These are phyloP conservation scores for Sugiyamaella qingdaonensis DNA, from an alignment of 805 yeast species.

Conservation along the genomic window DNA sequence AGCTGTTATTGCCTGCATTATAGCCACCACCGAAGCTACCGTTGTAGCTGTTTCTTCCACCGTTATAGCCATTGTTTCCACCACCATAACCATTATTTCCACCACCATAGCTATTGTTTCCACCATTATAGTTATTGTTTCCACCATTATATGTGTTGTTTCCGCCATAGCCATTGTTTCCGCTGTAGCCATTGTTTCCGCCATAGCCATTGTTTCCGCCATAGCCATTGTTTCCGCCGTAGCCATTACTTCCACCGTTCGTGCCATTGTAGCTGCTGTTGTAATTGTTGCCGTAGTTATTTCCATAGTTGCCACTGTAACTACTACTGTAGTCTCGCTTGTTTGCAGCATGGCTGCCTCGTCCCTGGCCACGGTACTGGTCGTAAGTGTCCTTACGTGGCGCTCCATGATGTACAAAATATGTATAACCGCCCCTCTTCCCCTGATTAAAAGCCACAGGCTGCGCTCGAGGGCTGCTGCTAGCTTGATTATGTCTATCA, in stretches of 20 bases:
- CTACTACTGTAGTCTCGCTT: not conserved
- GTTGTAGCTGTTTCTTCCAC: constrained; percentile 15
- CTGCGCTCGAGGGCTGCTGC: constrained; percentile 11
- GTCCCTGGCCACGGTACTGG: constrained; percentile 15
- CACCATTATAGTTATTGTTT: constrained; percentile 4
- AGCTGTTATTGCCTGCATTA: constrained; percentile 15
- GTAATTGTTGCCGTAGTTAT: constrained; percentile 16
- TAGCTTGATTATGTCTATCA: constrained; percentile 14
- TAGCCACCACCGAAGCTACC: constrained; percentile 10
- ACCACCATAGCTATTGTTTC: constrained; percentile 22
- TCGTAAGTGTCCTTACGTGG: constrained; percentile 14
- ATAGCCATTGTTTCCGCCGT: constrained; percentile 7
- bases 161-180: constrained; percentile 10
- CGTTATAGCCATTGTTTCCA: constrained; percentile 17
- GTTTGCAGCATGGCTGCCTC: constrained; percentile 1
- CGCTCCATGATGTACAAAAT: constrained; percentile 6
- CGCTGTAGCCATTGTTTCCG: constrained; percentile 8
- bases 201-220: constrained; percentile 12
- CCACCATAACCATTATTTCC: constrained; percentile 21
- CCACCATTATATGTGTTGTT: constrained; percentile 13
- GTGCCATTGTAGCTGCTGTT: constrained; percentile 20
- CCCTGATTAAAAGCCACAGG: constrained; percentile 1
- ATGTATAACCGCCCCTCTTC: constrained; percentile 21
- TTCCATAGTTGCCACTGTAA: constrained; percentile 9
- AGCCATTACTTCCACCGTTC: constrained; percentile 1